phyloP scores from a whole-genome alignment of 139 green algal species.

The Volvox africanus region DNA sequence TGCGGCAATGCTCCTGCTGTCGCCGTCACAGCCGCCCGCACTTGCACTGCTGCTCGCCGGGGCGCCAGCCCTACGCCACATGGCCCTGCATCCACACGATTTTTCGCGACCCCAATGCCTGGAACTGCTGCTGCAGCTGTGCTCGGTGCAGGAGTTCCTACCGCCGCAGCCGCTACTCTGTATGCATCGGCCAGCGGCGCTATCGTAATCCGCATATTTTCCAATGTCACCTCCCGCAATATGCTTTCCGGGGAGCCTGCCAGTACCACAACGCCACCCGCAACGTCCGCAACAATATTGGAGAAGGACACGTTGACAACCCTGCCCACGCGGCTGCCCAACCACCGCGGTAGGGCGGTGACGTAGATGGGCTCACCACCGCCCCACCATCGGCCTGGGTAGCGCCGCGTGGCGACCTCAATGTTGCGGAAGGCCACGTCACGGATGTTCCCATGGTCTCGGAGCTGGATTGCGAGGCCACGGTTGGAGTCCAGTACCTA shows the following conservation, averaged over 20 bases:
- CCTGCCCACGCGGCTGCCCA: background rate
- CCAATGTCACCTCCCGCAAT: background rate
- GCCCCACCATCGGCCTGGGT: constrained; percentile 61
- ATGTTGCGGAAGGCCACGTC: constrained; percentile 53
- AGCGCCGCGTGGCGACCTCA: constrained; percentile 1
- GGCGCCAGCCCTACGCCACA: too few species aligned
- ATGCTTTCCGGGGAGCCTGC: constrained; percentile 7
- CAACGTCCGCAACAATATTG: background rate
- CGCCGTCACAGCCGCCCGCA: background rate
- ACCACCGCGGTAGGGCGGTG: constrained; percentile 54
- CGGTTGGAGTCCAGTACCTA: constrained; percentile 54
- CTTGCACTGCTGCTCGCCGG: background rate
- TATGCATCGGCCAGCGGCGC: background rate
- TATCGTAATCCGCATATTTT: background rate
- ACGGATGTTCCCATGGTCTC: constrained; percentile 55
- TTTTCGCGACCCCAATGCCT: background rate
- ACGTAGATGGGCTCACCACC: constrained; percentile 64
- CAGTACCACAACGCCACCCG: background rate
- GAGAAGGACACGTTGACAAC: background rate
- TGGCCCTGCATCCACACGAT: background rate
- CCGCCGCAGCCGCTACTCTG: background rate
- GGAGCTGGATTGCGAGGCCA: constrained; percentile 62
- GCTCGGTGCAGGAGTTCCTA: too few species aligned
- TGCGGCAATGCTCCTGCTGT: background rate
- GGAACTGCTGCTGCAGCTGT: background rate